These are phyloP conservation scores for Coemansia sp. DNA, from an alignment of 192 early-diverging fungal species.

Conservation along the genomic window DNA sequence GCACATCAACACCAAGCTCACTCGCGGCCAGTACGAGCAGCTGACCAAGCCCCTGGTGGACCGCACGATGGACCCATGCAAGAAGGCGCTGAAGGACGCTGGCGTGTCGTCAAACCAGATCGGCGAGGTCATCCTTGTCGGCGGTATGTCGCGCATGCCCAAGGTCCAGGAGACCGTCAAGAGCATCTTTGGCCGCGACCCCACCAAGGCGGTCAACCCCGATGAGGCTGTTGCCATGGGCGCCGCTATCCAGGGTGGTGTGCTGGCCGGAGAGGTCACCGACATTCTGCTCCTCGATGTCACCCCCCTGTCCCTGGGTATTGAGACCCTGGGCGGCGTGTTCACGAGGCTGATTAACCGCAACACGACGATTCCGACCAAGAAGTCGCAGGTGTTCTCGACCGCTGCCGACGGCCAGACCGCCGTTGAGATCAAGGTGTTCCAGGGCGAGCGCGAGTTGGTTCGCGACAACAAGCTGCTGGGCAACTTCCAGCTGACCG, in stretches of 20 bases:
- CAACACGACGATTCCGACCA: slow-evolving; percentile 99
- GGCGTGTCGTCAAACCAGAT: slow-evolving; percentile 78
- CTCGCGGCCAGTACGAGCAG: slow-evolving; percentile 85
- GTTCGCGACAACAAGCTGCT: slow-evolving; percentile 96
- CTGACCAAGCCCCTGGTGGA: slow-evolving; percentile 79
- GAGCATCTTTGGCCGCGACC: slow-evolving; percentile 83
- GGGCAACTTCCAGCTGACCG: slow-evolving; percentile 95
- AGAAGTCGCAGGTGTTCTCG: slow-evolving; percentile 99
- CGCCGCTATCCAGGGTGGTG: slow-evolving; percentile 98
- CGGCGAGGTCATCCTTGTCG: slow-evolving; percentile 94
- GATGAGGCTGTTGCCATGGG: slow-evolving; percentile 99
- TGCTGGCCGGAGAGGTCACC: slow-evolving; percentile 92
- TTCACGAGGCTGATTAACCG: slow-evolving; percentile 96
- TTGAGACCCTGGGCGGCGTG: slow-evolving; percentile 97
- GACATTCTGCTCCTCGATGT: slow-evolving; percentile 96
- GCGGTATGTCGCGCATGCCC: slow-evolving; percentile 98
- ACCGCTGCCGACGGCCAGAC: slow-evolving; percentile 98
- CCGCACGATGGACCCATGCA: slow-evolving; percentile 88
- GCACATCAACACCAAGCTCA: slow-evolving; percentile 94
- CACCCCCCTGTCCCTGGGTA: slow-evolving; percentile 95
- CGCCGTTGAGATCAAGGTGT: slow-evolving; percentile 96
- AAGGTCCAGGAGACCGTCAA: slow-evolving; percentile 94
- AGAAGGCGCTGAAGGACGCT: slow-evolving; percentile 96
- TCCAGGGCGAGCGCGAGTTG: slow-evolving; percentile 98
- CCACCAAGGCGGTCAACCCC: slow-evolving; percentile 94